Evolutionary conservation across 2,329 filamentous ascomycete genomes (phyloP), one percentile per base, ranked within the genome.

Genomic region (Calycina marina): DNA sequence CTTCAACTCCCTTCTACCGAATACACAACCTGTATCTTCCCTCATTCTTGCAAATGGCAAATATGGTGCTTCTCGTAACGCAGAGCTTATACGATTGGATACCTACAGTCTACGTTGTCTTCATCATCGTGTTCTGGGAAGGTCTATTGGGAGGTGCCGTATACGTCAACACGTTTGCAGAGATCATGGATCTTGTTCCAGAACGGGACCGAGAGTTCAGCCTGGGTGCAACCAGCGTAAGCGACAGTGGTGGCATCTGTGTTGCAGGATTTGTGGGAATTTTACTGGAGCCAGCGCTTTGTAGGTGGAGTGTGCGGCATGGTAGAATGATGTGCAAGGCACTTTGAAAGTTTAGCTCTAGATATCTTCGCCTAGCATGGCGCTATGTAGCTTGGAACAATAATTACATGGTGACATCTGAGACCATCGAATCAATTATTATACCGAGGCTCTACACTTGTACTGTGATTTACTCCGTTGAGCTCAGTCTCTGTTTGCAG

Each of bases 151-250:
- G 90, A 1, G 90, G 90, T 0, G 65, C 84, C 3, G 90, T 96
- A 0, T 98, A 98, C 48, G 86, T 96, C 38, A 93, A 88, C 48
- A 93, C 86, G 0, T 98, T 96, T 56, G 84, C 86, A 0, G 82
- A 92, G 52, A 94, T 98, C 40, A 78, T 84, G 53, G 84, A 94
- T 47, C 74, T 76, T 5, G 75, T 94, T 1, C 72, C 75, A 0
- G 61, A 67, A 4, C 69, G 74, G 18, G 85, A 94, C 32, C 69
- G 88, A 4, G 90, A 98, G 57, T 96, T 96, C 50, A 92, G 83
- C 38, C 60, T 98, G 2, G 76, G 82, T 0, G 88, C 86, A 0
- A 90, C 85, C 3, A 92, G 79, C 15, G 88, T 94, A 25, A 93
- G 84, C 51, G 90, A 96, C 53, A 90, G 82, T 25, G 86, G 63